A percentile compares a stretch with the other conserved stretches of the same genome.
Conservation (phyloP, 345 rosid species). For the Arabis alpina region DNA sequence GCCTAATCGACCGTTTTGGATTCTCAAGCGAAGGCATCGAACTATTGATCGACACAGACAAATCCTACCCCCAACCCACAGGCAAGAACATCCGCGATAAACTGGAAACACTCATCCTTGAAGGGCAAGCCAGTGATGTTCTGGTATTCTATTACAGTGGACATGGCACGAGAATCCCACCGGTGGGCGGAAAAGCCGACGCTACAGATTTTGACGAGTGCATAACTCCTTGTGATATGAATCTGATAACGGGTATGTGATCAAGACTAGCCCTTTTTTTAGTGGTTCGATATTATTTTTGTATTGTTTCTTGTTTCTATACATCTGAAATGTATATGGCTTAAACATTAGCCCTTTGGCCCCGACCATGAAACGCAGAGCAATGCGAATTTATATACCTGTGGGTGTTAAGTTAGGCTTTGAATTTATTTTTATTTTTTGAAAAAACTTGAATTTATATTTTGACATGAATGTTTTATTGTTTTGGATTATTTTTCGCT, state of each 20-base stretch:
- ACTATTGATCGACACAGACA: conserved; percentile 77
- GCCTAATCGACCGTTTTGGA: conserved; percentile 63
- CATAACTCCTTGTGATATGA: conserved; percentile 42
- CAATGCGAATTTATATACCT: too few species aligned
- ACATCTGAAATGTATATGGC: not conserved
- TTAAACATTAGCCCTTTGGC: not conserved
- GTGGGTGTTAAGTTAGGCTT: not conserved
- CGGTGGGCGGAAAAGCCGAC: conserved; percentile 72
- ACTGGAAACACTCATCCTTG: conserved; percentile 48
- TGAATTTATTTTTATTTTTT: not conserved
- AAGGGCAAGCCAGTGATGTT: conserved; percentile 59
- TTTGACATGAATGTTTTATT: not conserved
- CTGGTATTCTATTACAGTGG: conserved; percentile 93
- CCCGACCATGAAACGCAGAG: not conserved
- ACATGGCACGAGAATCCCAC: conserved; percentile 89
- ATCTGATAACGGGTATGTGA: conserved; percentile 32
- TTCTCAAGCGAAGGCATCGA: conserved; percentile 65
- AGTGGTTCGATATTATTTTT: too few species aligned
- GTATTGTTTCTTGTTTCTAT: too few species aligned
- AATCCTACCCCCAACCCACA: conserved; percentile 63
- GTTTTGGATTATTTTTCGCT: not conserved
- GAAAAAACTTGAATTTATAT: too few species aligned
- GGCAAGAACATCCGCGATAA: conserved; percentile 72
- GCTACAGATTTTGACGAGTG: conserved; percentile 85
- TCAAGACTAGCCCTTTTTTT: not conserved